These are phyloP conservation scores for Mucuna pruriens DNA, from an alignment of 306 rosid genomes.

Conservation along the genomic window DNA sequence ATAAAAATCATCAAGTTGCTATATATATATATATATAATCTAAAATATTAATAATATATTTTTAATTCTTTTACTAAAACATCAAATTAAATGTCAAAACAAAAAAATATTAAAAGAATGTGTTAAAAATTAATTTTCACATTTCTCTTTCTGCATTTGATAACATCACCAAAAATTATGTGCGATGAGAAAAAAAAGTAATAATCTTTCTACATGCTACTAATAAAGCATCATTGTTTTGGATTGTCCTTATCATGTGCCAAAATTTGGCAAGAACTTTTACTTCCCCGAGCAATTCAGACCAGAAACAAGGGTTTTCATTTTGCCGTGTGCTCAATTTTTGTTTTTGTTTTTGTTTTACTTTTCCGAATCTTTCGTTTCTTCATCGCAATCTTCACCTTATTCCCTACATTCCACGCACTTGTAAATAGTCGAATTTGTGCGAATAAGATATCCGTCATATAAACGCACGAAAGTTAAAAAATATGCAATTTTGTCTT, in stretches of 20 bases:
- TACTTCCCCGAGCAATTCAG: background rate
- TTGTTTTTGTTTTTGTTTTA: background rate
- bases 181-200: background rate
- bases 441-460: background rate
- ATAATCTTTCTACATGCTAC: background rate
- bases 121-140: no score
- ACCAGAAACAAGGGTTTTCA: background rate
- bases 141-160: no score
- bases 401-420: background rate
- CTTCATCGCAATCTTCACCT: background rate
- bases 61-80: no score
- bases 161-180: background rate
- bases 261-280: background rate
- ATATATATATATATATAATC: no score
- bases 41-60: no score
- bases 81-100: no score
- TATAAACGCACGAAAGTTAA: background rate
- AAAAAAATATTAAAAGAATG: no score
- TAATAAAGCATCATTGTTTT: background rate
- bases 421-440: background rate
- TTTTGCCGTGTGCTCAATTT: no score
- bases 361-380: background rate
- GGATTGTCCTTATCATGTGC: slow-evolving; percentile 8
- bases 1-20: slow-evolving; percentile 3
- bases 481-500: no score